Percentiles rank a stretch among this genome's conserved stretches.
Evolutionary conservation across 306 rosid species (phyloP).

Genomic region (Corylus americana): DNA sequence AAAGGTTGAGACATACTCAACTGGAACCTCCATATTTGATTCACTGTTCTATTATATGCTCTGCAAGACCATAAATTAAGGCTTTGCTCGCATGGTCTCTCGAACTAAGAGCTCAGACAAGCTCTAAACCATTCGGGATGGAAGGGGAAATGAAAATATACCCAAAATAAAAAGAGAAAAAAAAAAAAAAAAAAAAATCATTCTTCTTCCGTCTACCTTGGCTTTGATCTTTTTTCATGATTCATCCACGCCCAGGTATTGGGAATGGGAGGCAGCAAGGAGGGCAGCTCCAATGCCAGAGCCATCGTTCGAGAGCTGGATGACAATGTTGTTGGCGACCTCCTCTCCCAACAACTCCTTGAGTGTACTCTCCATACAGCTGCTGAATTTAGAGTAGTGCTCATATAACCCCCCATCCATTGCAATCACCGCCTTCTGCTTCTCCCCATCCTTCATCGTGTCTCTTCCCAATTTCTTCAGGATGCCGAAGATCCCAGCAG

Average conservation of each 20-base stretch:
- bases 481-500: conserved; percentile 83
- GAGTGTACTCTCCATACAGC: conserved; percentile 72
- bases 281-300: conserved; percentile 97
- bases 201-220: conserved; percentile 35
- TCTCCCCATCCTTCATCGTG: conserved; percentile 57
- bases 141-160: conserved; percentile 20
- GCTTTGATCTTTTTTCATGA: conserved; percentile 39
- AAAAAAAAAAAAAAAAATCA: conserved; percentile 17
- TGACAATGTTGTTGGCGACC: conserved; percentile 49
- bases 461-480: conserved; percentile 90
- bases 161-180: not conserved
- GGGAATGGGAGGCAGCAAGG: conserved; percentile 94
- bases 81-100: conserved; percentile 34
- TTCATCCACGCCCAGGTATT: conserved; percentile 60
- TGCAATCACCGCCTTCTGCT: conserved; percentile 74
- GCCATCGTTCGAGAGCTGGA: conserved; percentile 81
- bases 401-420: conserved; percentile 93
- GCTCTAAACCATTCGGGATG: conserved; percentile 23
- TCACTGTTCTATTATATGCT: conserved; percentile 29
- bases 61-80: conserved; percentile 36
- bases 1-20: conserved; percentile 25
- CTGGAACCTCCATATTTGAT: conserved; percentile 23
- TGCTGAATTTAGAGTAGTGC: conserved; percentile 74
- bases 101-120: conserved; percentile 29
- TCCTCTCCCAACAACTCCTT: conserved; percentile 80